These are phyloP conservation scores for Beverwykella pulmonaria DNA, from an alignment of 495 filamentous ascomycete species.

Conservation along the genomic window DNA sequence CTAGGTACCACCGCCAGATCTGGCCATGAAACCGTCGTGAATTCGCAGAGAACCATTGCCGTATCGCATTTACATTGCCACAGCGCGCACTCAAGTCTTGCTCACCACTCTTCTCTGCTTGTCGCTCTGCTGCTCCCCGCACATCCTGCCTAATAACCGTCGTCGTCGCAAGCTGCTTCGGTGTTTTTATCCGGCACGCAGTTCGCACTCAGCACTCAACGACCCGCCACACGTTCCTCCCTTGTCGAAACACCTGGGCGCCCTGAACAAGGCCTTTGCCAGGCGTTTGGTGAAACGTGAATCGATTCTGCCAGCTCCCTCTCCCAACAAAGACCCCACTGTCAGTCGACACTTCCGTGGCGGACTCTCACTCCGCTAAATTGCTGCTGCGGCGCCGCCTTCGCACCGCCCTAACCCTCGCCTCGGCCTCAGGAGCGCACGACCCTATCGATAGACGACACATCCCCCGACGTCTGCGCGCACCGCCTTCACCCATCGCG, in stretches of 20 bases:
- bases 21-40: constrained; percentile 1
- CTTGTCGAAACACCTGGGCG: constrained; percentile 9
- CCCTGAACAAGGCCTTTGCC: constrained; percentile 6
- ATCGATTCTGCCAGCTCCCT: constrained; percentile 16
- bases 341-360: not conserved
- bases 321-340: not conserved
- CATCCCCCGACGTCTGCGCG: constrained; percentile 5
- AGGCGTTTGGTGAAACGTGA: constrained; percentile 41
- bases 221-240: constrained; percentile 3
- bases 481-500: constrained; percentile 19
- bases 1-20: not conserved
- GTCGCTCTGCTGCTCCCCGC: not conserved
- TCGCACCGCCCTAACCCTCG: not conserved
- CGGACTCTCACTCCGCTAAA: constrained; percentile 2
- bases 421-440: constrained; percentile 1
- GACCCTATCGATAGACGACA: constrained; percentile 30
- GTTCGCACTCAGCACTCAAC: not conserved
- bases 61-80: not conserved
- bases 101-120: not conserved
- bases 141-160: not conserved
- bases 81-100: not conserved
- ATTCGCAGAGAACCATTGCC: not conserved
- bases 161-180: constrained; percentile 11
- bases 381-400: not conserved
- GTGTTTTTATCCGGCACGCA: not conserved